Evolutionary conservation across 148 eudicot genomes (phyloP), one percentile per base, ranked within the genome.

Genomic region (Rhododendron griersonianum): DNA sequence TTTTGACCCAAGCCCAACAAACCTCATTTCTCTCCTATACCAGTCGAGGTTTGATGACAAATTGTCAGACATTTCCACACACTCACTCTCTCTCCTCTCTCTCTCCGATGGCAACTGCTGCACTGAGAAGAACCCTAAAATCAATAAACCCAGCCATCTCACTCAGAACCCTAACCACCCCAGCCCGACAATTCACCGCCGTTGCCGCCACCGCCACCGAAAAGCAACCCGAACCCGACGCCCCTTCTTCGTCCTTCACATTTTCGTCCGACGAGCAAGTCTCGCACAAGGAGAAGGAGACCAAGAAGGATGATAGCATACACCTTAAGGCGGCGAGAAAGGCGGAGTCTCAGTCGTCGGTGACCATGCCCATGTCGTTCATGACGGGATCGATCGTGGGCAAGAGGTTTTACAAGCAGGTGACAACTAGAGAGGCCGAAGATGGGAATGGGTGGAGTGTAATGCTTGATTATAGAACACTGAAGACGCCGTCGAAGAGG

Each of bases 301-400:
- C 51, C 10, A 8, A 39, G 28, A 33, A 9, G 23, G 85, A 90
- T 51, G 90, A 88, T 41, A 80, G n/a, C 53, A 90, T 94, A 45
- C 84, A 85, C 63, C 16, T 95, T 25, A 93, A 91, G 84, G 85
- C 86, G 11, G 89, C 88, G 3, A 90, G 86, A 39, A n/a, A 85
- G 23, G 7, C 89, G 44, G 41, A 90, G 14, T 85, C 87, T 18
- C 57, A 90, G 4, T 88, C 94, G 1, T 90, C 98, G 16, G 99
- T 96, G 87, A 89, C 94, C 3, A 96, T 96, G 96, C 98, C 99
- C 11, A 89, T 84, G 95, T 92, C 99, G 10, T 96, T 92, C 87
- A 93, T 94, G 96, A 95, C 99, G 0, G 99, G 99, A 7, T 96
- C 98, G 82, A 91, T 95, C 3, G 98, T 94, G 19, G 99, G 99